phyloP scores from a whole-genome alignment of 805 yeast species.

The Wickerhamomyces canadensis region DNA sequence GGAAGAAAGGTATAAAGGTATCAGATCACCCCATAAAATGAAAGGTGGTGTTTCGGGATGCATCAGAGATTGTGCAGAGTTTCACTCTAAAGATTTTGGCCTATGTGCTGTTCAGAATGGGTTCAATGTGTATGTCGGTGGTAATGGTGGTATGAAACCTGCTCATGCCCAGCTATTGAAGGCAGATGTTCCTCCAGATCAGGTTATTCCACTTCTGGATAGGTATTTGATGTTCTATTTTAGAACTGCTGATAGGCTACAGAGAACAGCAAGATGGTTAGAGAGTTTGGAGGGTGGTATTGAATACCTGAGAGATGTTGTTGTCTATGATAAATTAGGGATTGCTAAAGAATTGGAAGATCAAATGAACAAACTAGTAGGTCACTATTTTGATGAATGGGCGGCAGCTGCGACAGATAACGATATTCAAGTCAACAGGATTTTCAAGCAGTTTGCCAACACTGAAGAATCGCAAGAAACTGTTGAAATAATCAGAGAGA shows the following conservation, averaged over 20 bases:
- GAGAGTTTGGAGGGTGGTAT: conserved; percentile 32
- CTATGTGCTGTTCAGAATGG: conserved; percentile 33
- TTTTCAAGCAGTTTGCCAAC: conserved; percentile 30
- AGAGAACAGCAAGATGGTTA: conserved; percentile 35
- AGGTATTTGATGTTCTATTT: conserved; percentile 34
- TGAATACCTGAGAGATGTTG: conserved; percentile 29
- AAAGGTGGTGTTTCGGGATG: conserved; percentile 36
- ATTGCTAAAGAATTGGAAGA: conserved; percentile 28
- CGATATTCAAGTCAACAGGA: conserved; percentile 16
- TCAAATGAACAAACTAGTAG: conserved; percentile 29
- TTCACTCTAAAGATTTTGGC: conserved; percentile 34
- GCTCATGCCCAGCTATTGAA: conserved; percentile 31
- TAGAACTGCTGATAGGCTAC: conserved; percentile 32
- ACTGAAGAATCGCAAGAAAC: conserved; percentile 26
- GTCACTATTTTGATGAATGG: conserved; percentile 33
- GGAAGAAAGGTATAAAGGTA: conserved; percentile 33
- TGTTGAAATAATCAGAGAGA: conserved; percentile 29
- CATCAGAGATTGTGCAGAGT: conserved; percentile 34
- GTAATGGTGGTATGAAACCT: conserved; percentile 36
- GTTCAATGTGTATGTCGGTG: conserved; percentile 32
- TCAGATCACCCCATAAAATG: conserved; percentile 33
- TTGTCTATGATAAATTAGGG: conserved; percentile 31
- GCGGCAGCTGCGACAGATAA: conserved; percentile 20
- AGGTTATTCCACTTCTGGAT: conserved; percentile 31
- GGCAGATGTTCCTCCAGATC: conserved; percentile 30